Evolutionary conservation across 805 yeast species (phyloP).

Genomic region (fission yeast (Schizosaccharomyces pombe)): DNA sequence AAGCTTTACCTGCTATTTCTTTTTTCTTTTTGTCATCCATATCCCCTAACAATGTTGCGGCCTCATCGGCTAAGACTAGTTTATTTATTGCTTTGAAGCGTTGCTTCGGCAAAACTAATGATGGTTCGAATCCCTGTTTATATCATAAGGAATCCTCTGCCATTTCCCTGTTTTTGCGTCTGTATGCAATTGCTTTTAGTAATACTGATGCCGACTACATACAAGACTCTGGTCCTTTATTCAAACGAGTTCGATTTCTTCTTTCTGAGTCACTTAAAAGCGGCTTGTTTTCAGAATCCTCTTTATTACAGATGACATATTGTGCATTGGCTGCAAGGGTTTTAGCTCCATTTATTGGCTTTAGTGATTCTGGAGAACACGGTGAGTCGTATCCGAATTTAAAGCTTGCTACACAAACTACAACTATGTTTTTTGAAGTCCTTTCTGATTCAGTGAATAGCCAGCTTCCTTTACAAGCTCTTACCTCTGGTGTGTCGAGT

Average conservation of each 20-base stretch:
- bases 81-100: not conserved
- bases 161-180: not conserved
- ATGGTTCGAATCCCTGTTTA: not conserved
- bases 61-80: not conserved
- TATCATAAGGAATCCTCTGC: not conserved
- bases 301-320: not conserved
- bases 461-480: not conserved
- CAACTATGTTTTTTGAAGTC: not conserved
- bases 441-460: not conserved
- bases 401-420: not conserved
- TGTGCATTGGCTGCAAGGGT: not conserved
- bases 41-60: not conserved
- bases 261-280: not conserved
- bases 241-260: not conserved
- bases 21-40: not conserved
- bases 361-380: not conserved
- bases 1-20: not conserved
- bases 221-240: not conserved
- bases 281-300: not conserved
- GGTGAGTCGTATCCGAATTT: not conserved
- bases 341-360: not conserved
- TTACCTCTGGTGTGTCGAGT: not conserved
- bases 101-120: not conserved
- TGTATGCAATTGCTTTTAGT: not conserved
- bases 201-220: not conserved